phyloP scores from a whole-genome alignment of 2,329 filamentous ascomycete species.

The Rugonectria rugulosa region DNA sequence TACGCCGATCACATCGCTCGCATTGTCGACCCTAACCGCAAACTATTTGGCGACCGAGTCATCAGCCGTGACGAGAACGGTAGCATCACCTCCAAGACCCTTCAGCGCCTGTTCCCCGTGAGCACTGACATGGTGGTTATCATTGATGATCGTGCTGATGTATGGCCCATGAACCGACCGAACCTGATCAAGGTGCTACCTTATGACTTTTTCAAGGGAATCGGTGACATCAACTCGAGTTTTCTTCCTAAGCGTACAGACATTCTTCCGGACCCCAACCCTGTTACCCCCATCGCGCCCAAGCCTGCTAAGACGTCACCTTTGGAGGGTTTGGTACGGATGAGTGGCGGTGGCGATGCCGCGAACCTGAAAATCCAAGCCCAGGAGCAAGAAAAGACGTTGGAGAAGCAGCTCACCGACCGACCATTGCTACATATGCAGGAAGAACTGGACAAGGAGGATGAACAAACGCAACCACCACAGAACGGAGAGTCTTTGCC shows the following conservation, averaged over 20 bases:
- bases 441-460: constrained; percentile 85
- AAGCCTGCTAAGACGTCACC: constrained; percentile 51
- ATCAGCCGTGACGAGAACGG: constrained; percentile 98
- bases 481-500: constrained; percentile 39
- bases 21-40: constrained; percentile 89
- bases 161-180: constrained; percentile 88
- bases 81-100: constrained; percentile 86
- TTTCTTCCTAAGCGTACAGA: constrained; percentile 84
- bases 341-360: constrained; percentile 75
- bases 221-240: constrained; percentile 98
- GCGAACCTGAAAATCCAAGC: constrained; percentile 76
- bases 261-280: constrained; percentile 48
- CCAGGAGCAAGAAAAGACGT: constrained; percentile 83
- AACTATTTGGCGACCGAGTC: constrained; percentile 91
- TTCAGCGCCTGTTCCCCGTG: constrained; percentile 91
- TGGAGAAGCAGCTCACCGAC: constrained; percentile 89
- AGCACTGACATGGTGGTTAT: constrained; percentile 99
- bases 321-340: constrained; percentile 78
- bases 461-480: constrained; percentile 46
- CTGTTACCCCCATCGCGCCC: constrained; percentile 16
- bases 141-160: constrained; percentile 95
- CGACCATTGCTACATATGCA: constrained; percentile 92
- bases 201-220: constrained; percentile 98
- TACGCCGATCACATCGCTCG: constrained; percentile 92
- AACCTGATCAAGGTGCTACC: constrained; percentile 95